Conservation (phyloP, 257 asterid genomes). For the Rehmannia glutinosa region DNA sequence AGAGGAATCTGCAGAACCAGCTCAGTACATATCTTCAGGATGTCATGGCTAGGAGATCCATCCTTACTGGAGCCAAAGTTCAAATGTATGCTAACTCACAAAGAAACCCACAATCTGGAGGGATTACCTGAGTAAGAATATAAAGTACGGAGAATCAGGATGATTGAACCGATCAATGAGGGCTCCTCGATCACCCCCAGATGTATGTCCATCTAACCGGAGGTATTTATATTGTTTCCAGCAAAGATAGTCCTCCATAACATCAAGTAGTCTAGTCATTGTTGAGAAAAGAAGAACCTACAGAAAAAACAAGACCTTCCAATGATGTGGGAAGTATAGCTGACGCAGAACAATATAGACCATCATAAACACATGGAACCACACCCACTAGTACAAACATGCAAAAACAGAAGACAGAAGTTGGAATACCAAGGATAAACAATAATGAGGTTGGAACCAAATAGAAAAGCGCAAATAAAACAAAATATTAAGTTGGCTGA, state of each 20-base stretch:
- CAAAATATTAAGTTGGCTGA: background rate
- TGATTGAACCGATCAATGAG: constrained; percentile 80
- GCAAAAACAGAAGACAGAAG: background rate
- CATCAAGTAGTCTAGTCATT: constrained; percentile 98
- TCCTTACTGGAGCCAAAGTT: constrained; percentile 6
- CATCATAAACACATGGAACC: constrained; percentile 4
- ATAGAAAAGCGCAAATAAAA: background rate
- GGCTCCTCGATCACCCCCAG: constrained; percentile 98
- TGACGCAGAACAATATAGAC: too few relatives aligned
- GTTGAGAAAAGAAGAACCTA: constrained; percentile 98
- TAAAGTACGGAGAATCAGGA: constrained; percentile 86
- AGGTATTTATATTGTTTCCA: constrained; percentile 93
- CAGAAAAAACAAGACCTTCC: constrained; percentile 9
- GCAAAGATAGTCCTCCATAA: constrained; percentile 96
- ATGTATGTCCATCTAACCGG: constrained; percentile 97
- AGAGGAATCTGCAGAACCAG: background rate
- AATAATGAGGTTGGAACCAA: background rate
- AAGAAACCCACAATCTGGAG: constrained; percentile 7
- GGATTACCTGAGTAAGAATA: constrained; percentile 94
- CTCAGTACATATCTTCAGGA: constrained; percentile 1
- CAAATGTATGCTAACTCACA: constrained; percentile 10
- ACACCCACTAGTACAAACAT: background rate
- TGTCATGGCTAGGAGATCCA: background rate
- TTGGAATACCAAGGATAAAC: background rate
- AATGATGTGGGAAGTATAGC: background rate